These are phyloP conservation scores for Candida gigantensis DNA, from an alignment of 1,139 yeast species.

Conservation along the genomic window DNA sequence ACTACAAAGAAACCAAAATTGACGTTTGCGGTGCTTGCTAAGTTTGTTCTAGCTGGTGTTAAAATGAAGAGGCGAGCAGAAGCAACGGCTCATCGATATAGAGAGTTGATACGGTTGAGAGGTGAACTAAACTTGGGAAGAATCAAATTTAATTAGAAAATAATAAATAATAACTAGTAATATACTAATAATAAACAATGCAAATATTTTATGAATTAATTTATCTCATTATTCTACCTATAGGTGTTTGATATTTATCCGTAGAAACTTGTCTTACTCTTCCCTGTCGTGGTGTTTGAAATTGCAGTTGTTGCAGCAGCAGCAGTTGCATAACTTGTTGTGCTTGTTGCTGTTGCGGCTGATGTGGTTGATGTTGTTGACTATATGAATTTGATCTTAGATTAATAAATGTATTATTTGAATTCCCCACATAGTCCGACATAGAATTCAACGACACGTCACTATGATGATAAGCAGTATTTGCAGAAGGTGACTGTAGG, in stretches of 20 bases:
- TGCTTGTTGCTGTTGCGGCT: slow-evolving; percentile 1
- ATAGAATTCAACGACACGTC: slow-evolving; percentile 19
- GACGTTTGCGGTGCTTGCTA: slow-evolving; percentile 42
- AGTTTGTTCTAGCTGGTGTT: slow-evolving; percentile 57
- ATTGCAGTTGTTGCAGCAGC: slow-evolving; percentile 14
- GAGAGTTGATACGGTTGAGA: slow-evolving; percentile 3
- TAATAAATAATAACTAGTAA: slow-evolving; percentile 3
- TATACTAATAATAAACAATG: background rate
- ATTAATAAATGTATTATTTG: slow-evolving; percentile 30
- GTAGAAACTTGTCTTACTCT: slow-evolving; percentile 41
- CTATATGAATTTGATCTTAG: slow-evolving; percentile 22
- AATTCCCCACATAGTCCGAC: slow-evolving; percentile 30
- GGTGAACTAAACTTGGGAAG: slow-evolving; percentile 9
- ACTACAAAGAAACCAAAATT: slow-evolving; percentile 19
- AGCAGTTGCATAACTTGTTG: no score
- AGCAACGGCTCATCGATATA: slow-evolving; percentile 11
- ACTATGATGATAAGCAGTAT: slow-evolving; percentile 8
- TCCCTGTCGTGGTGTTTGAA: slow-evolving; percentile 43
- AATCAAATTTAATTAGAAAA: no score
- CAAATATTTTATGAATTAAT: slow-evolving; percentile 1
- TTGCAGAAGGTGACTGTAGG: slow-evolving; percentile 2
- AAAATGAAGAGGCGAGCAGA: slow-evolving; percentile 46
- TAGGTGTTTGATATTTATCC: slow-evolving; percentile 48
- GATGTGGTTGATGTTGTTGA: slow-evolving; percentile 11
- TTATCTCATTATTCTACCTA: slow-evolving; percentile 38